Base-by-base conservation (phyloP, 441 rosid species). In the Pelargonium fulgidum region DNA sequence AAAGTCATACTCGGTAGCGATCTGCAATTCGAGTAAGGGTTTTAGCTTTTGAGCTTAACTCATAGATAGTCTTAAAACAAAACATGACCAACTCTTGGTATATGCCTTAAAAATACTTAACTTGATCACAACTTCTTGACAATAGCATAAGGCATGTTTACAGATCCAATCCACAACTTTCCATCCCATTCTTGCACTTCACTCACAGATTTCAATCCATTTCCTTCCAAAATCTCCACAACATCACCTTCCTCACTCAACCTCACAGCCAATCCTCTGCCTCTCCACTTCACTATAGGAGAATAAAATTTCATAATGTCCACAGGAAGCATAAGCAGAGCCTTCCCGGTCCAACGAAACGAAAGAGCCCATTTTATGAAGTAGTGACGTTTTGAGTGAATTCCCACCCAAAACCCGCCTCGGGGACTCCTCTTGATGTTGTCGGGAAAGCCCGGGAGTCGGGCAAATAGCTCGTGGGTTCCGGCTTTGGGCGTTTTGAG, bases 91-190 rank as follows among this genome's bases (percentile, higher is more conserved):
- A 9, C 10, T 42, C 45, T 42, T 5, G 8, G 10, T 4, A 42
- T 2, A 47, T 10, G 14, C 26, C 26, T 24, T 1, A 1, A 24
- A 24, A 24, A 24, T 24, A 24, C 2, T 24, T 24, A 24, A 24
- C 26, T 24, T 24, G 26, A 7, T 45, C 50, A 47, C 3, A 47
- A 1, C 54, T 47, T 47, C n/a, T 47, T 47, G 0, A 47, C 54
- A 47, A n/a, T 47, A 1, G 70, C 82, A 72, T 82, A 85, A 50
- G 93, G 88, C 78, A 74, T 48, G 72, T 74, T 72, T 2, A 91
- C 79, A 1, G 93, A 89, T 36, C 97, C 93, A 70, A 91, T 80
- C 97, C 93, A 91, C 7, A 91, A 70, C 14, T 62, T 72, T 14
- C 84, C 87, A 6, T 85, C 85, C 41, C 64, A 82, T 74, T 87